Evolutionary conservation across 2,329 filamentous ascomycete species (phyloP).

Genomic region (Blastomyces silverae): DNA sequence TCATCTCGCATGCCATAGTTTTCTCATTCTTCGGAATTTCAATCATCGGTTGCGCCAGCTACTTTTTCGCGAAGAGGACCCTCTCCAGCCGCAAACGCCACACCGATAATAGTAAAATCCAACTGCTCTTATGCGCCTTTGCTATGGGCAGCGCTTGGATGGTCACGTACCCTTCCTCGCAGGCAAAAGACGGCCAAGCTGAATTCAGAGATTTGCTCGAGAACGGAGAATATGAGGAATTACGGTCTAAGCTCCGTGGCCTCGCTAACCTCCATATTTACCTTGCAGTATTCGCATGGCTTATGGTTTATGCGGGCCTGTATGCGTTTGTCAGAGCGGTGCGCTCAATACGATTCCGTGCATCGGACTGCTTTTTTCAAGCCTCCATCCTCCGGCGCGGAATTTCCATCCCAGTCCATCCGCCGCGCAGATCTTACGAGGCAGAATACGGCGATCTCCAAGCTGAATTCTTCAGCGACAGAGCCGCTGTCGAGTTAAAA

Average conservation of each 20-base stretch:
- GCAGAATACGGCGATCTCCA: neutral
- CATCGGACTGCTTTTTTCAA: neutral
- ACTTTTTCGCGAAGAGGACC: neutral
- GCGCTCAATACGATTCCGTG: neutral
- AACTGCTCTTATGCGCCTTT: conserved; percentile 1
- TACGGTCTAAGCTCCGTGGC: neutral
- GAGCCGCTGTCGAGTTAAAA: neutral
- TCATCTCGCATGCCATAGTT: neutral
- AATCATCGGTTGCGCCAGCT: neutral
- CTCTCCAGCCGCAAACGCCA: neutral
- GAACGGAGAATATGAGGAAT: neutral
- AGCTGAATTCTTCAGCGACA: neutral
- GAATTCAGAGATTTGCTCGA: neutral
- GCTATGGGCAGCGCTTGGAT: neutral
- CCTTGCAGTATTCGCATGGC: neutral
- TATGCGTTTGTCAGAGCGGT: neutral
- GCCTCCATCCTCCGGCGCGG: neutral
- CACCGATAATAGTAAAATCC: neutral
- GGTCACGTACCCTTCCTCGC: neutral
- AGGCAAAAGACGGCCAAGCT: neutral
- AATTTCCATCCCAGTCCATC: neutral
- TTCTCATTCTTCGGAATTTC: neutral
- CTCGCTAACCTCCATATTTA: neutral
- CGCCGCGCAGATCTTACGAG: neutral
- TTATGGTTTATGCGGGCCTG: neutral